Percentiles rank a stretch among this genome's conserved stretches.
Conservation (phyloP, 2,329 filamentous ascomycete genomes). For the Rhytidhysteron rufulum region DNA sequence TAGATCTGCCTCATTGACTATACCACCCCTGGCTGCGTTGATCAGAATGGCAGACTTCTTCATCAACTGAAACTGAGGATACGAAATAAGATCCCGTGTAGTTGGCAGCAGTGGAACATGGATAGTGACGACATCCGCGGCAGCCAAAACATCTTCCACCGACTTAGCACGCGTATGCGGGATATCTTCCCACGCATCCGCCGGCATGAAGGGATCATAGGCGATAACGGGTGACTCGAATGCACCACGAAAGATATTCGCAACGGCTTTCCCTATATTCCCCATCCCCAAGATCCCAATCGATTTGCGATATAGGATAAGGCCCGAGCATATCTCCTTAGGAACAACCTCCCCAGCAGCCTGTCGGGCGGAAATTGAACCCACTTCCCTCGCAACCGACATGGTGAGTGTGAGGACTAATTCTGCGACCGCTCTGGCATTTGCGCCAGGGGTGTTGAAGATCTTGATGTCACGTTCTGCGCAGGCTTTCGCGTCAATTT, state of each 20-base stretch:
- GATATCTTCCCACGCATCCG: constrained; percentile 34
- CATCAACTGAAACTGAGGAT: constrained; percentile 40
- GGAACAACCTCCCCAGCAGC: constrained; percentile 29
- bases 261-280: constrained; percentile 18
- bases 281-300: constrained; percentile 49
- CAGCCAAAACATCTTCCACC: constrained; percentile 11
- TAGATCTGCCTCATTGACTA: constrained; percentile 48
- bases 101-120: constrained; percentile 17
- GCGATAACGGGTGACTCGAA: constrained; percentile 40
- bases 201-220: constrained; percentile 39
- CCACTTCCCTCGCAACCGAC: constrained; percentile 22
- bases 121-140: constrained; percentile 16
- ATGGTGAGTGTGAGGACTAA: constrained; percentile 35
- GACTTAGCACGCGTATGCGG: constrained; percentile 17
- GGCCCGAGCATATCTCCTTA: constrained; percentile 42
- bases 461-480: constrained; percentile 39
- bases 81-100: constrained; percentile 25
- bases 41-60: constrained; percentile 40
- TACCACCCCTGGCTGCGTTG: constrained; percentile 47
- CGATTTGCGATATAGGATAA: constrained; percentile 40
- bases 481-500: constrained; percentile 39
- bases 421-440: constrained; percentile 42
- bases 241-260: constrained; percentile 22
- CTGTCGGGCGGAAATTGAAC: constrained; percentile 22
- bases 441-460: constrained; percentile 47